A percentile compares a stretch with the other conserved stretches of the same genome.
Evolutionary conservation across 2,329 filamentous ascomycete genomes (phyloP).

Genomic region (Aspergillus udagawae): DNA sequence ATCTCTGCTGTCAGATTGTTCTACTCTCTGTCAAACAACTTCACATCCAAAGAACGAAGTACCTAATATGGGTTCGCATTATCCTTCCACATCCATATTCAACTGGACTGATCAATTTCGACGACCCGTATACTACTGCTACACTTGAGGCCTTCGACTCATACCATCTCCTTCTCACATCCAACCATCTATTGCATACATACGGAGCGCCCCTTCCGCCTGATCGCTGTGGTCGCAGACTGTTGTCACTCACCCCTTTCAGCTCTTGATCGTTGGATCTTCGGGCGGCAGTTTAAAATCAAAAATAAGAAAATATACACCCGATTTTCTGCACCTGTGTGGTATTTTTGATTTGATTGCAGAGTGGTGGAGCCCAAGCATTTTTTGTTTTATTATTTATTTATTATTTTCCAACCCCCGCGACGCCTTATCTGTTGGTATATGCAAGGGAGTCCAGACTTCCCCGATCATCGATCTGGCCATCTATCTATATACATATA

Average conservation of each 20-base stretch:
- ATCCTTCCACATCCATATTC: not conserved
- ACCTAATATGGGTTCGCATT: not conserved
- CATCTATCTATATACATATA: constrained; percentile 5
- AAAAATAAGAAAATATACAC: not conserved
- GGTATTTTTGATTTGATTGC: constrained; percentile 16
- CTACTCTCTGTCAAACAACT: not conserved
- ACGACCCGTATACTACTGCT: not conserved
- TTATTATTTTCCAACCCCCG: constrained; percentile 8
- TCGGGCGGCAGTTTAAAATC: not conserved
- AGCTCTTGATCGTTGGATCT: constrained; percentile 6
- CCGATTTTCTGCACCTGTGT: constrained; percentile 9
- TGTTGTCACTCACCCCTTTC: constrained; percentile 5
- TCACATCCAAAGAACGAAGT: not conserved
- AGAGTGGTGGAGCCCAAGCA: constrained; percentile 9
- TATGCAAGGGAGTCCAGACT: constrained; percentile 24
- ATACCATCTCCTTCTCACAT: not conserved
- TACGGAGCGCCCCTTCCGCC: constrained; percentile 19
- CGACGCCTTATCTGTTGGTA: constrained; percentile 23
- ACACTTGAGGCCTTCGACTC: not conserved
- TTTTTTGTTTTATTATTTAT: constrained; percentile 3
- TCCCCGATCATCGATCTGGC: constrained; percentile 23
- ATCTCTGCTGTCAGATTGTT: constrained; percentile 8
- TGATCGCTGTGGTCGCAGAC: constrained; percentile 16
- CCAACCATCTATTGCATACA: not conserved
- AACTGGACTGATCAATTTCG: constrained; percentile 11